Evolutionary conservation across 331 rosid genomes (phyloP), one percentile per base, ranked within the genome.

Genomic region (Stylosanthes scabra): DNA sequence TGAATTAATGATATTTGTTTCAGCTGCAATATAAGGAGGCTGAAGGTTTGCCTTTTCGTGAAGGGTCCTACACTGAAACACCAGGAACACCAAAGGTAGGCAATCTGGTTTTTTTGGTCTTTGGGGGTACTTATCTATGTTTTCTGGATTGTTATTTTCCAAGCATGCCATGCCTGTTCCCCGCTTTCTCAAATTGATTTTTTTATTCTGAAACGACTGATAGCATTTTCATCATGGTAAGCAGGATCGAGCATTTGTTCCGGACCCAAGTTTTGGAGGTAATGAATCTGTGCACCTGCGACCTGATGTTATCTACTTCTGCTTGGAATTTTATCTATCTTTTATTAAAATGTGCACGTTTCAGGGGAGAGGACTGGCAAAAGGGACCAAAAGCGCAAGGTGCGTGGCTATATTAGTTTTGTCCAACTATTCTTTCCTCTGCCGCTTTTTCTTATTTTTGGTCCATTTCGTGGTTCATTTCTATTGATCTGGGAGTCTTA

Each of bases 1-100:
- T 60, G 46, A 63, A 25, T 9, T 50, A n/a, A 50, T n/a, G 20
- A 59, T 71, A 20, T 59, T 71, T 50, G 55, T 82, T 57, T 70
- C 90, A 95, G 97, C 84, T 95, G 81, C 99, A 91, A 78, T 86
- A 95, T 72, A 95, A 92, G 90, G 99, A 95, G 82, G 90, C 98
- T 11, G 99, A 87, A 83, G 93, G 97, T 68, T 86, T 96, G 40
- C 86, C 97, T 70, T 85, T 85, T 66, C 96, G 97, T 45, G 99
- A 94, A 59, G 86, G 86, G 59, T 81, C 90, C 1, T 91, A 88
- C 44, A 31, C 74, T 16, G 99, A 95, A 75, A 74, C 97, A 75
- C 96, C 99, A 13, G 88, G 87, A 81, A 92, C 96, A 1, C 99
- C 97, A 11, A 95, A 95, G 99, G 99, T 90, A 47, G 31, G 78